Evolutionary conservation across 2,329 filamentous ascomycete species (phyloP).

Genomic region (Alternaria brassicae): DNA sequence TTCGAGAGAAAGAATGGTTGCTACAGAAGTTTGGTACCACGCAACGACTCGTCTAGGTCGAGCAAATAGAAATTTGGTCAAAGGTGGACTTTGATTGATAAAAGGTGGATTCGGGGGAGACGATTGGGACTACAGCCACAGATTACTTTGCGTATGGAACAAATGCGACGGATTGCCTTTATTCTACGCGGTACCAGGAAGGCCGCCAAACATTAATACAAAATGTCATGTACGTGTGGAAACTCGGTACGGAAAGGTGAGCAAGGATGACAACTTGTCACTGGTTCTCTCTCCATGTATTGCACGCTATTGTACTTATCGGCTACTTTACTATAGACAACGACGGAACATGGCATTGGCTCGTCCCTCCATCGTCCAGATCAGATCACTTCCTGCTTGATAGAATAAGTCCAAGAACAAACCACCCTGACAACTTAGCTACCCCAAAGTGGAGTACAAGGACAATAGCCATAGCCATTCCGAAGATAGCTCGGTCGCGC

Average conservation of each 20-base stretch:
- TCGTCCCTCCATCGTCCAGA: too few species aligned
- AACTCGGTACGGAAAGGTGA: not conserved
- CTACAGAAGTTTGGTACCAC: not conserved
- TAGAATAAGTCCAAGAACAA: too few species aligned
- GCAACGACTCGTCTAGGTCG: not conserved
- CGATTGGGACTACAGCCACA: not conserved
- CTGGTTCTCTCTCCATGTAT: too few species aligned
- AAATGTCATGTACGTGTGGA: not conserved
- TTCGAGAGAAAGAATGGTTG: not conserved
- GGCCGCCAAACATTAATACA: too few species aligned
- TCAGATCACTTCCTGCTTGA: too few species aligned
- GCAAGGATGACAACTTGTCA: not conserved
- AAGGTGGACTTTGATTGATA: not conserved
- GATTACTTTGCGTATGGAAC: not conserved
- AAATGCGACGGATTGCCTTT: too few species aligned
- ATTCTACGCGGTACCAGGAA: too few species aligned
- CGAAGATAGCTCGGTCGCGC: not conserved
- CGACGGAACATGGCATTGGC: too few species aligned
- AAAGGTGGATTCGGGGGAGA: not conserved
- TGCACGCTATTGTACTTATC: not conserved
- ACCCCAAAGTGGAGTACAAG: too few species aligned
- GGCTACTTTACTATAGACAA: not conserved
- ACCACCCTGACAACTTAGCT: too few species aligned
- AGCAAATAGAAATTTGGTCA: not conserved
- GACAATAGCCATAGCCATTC: too few species aligned